Evolutionary conservation across 164 flowering plant genomes (phyloP).

Genomic region (Tinospora cordifolia): DNA sequence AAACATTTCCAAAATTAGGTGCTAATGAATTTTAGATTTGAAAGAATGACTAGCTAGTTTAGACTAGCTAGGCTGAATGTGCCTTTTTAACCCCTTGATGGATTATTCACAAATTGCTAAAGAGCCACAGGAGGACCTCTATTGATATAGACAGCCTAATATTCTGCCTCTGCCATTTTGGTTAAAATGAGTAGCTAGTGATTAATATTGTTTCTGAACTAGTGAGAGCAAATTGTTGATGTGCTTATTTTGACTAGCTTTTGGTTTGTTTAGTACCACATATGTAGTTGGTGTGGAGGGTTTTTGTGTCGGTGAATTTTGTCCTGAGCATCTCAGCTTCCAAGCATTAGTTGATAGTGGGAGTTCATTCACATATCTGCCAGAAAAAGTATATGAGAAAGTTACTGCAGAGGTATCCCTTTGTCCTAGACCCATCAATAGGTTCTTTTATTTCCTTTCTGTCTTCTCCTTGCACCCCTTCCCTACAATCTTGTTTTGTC

Average conservation of each 20-base stretch:
- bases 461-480: background rate
- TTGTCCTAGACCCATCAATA: background rate
- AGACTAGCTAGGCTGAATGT: background rate
- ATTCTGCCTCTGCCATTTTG: background rate
- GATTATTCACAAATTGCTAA: background rate
- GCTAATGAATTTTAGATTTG: too few species aligned
- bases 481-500: background rate
- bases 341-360: slow-evolving; percentile 76
- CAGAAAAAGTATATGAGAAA: slow-evolving; percentile 42
- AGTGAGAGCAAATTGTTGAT: too few species aligned
- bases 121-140: background rate
- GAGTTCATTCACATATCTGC: slow-evolving; percentile 80
- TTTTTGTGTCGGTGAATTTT: slow-evolving; percentile 55
- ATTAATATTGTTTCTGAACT: too few species aligned
- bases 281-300: slow-evolving; percentile 70
- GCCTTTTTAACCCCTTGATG: background rate
- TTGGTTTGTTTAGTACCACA: slow-evolving; percentile 39
- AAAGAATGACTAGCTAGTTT: background rate
- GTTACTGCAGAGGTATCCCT: slow-evolving; percentile 54
- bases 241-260: slow-evolving; percentile 5
- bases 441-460: background rate
- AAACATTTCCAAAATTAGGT: background rate
- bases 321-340: slow-evolving; percentile 53
- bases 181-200: background rate
- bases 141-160: background rate